Conservation (phyloP, 2,329 filamentous ascomycete species). For the Penicillium sp. region DNA sequence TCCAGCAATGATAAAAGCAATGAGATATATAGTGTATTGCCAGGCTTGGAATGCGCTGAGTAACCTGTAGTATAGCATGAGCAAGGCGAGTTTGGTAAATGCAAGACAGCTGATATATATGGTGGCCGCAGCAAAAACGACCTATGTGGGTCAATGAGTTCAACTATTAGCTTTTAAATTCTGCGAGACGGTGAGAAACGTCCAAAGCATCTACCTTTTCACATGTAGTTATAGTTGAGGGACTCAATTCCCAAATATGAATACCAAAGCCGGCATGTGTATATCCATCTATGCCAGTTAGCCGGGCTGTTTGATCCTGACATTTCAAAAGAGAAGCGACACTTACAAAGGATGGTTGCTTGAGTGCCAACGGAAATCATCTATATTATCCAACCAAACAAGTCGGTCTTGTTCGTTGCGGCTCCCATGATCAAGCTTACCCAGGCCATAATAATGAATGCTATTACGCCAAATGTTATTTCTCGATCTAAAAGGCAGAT, state of each 20-base stretch:
- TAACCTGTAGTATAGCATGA: constrained; percentile 22
- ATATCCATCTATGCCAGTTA: neutral
- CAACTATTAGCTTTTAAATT: neutral
- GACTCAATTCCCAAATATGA: neutral
- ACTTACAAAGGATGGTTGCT: neutral
- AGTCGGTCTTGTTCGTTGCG: neutral
- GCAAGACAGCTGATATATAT: constrained; percentile 21
- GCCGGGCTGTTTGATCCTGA: neutral
- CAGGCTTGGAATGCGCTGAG: constrained; percentile 3
- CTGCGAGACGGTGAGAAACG: neutral
- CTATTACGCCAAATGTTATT: neutral
- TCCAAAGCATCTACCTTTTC: neutral
- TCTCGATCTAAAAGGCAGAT: neutral
- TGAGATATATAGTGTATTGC: constrained; percentile 2
- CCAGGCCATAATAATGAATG: neutral
- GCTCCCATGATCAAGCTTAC: neutral
- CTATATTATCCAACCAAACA: neutral
- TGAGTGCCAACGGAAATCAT: neutral
- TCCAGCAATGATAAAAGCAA: constrained; percentile 5
- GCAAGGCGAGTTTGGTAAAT: constrained; percentile 20
- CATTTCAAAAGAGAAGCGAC: neutral
- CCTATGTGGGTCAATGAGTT: neutral
- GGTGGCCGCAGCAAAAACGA: constrained; percentile 13
- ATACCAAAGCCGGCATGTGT: neutral
- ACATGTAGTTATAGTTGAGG: neutral